A percentile compares a stretch with the other conserved stretches of the same genome.
phyloP scores from a whole-genome alignment of 352 stramenopile species.

The Phytophthora europaea region DNA sequence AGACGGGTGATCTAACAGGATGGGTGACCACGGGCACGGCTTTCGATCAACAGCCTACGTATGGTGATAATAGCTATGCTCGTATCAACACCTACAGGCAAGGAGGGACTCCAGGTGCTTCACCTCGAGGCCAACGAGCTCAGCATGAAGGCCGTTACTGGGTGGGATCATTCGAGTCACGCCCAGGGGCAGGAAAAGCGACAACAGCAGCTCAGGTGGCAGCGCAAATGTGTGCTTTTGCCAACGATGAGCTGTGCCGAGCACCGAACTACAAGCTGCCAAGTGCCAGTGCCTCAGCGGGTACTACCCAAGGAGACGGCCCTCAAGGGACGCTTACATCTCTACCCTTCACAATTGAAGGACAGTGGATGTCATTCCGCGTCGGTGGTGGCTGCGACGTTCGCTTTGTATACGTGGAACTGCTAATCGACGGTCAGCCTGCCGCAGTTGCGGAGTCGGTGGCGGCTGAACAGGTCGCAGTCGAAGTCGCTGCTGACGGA shows the following conservation, averaged over 20 bases:
- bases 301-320: conserved; percentile 90
- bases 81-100: conserved; percentile 79
- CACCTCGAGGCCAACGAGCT: conserved; percentile 52
- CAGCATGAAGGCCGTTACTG: conserved; percentile 93
- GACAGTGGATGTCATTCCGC: conserved; percentile 93
- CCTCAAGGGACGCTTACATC: conserved; percentile 94
- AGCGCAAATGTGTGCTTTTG: conserved; percentile 71
- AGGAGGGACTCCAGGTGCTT: conserved; percentile 21
- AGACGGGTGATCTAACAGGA: conserved; percentile 95
- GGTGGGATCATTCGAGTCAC: conserved; percentile 95
- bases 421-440: conserved; percentile 92
- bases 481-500: conserved; percentile 30
- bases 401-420: conserved; percentile 92
- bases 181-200: conserved; percentile 77
- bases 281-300: conserved; percentile 59
- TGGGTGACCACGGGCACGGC: conserved; percentile 94
- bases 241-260: conserved; percentile 73
- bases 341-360: conserved; percentile 94
- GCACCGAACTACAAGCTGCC: conserved; percentile 84
- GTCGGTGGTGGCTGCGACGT: conserved; percentile 96
- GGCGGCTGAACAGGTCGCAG: conserved; percentile 42
- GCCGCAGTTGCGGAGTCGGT: conserved; percentile 43
- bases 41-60: conserved; percentile 96
- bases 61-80: conserved; percentile 94
- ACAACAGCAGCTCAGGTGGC: conserved; percentile 37